Conservation (phyloP, 1,284 basidiomycete species). For the Cutaneotrichosporon cavernicola region DNA sequence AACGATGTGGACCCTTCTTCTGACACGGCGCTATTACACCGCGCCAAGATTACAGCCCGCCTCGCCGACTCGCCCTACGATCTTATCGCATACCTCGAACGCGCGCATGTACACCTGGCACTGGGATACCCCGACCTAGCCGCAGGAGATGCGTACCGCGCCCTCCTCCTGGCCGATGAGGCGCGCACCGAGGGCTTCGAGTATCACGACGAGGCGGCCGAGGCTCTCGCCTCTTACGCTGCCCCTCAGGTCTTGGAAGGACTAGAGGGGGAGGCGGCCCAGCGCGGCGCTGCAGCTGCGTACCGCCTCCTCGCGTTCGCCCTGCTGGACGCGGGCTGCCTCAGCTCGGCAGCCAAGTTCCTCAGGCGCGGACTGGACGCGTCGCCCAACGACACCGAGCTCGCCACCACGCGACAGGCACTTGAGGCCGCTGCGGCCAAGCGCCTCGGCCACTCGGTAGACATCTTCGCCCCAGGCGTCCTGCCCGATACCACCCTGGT, state of each 20-base stretch:
- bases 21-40: background rate
- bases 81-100: constrained; percentile 15
- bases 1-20: background rate
- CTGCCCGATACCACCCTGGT: constrained; percentile 14
- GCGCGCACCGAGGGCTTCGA: constrained; percentile 16
- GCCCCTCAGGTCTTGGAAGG: background rate
- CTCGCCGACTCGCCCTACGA: constrained; percentile 18
- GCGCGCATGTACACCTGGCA: background rate
- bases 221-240: constrained; percentile 10
- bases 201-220: constrained; percentile 16
- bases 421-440: constrained; percentile 6
- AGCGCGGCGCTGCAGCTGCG: constrained; percentile 9
- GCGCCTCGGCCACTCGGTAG: constrained; percentile 5
- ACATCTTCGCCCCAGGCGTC: constrained; percentile 7
- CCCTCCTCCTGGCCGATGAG: constrained; percentile 23
- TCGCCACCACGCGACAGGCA: background rate
- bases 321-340: constrained; percentile 18
- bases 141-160: constrained; percentile 22
- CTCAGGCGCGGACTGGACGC: constrained; percentile 14
- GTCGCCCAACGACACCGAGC: constrained; percentile 2
- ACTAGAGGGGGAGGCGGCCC: background rate
- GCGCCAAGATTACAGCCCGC: constrained; percentile 4
- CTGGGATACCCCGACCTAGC: constrained; percentile 23
- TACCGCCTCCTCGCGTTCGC: constrained; percentile 15
- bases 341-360: constrained; percentile 17